phyloP scores from a whole-genome alignment of 1,284 basidiomycete species.

The Microbotryum saponariae region DNA sequence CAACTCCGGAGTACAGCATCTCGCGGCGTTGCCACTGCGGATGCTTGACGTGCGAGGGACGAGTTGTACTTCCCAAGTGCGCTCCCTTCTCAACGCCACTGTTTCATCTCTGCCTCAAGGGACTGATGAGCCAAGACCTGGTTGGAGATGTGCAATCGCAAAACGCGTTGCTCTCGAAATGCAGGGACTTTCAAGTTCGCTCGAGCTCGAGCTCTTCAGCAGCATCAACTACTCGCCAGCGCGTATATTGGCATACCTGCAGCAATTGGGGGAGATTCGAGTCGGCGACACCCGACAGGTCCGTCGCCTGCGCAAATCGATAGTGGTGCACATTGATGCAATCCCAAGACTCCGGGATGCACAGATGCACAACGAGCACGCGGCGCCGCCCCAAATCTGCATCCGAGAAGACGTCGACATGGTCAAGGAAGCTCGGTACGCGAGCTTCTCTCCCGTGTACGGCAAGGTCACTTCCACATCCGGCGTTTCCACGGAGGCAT shows the following conservation, averaged over 20 bases:
- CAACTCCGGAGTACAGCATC: not conserved
- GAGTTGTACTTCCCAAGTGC: not conserved
- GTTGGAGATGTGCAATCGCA: not conserved
- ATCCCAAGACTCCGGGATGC: constrained; percentile 4
- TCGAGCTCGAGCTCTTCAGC: constrained; percentile 25
- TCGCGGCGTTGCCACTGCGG: constrained; percentile 12
- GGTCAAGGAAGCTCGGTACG: not conserved
- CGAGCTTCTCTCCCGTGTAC: constrained; percentile 14
- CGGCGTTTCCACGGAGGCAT: constrained; percentile 5
- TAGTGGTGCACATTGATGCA: constrained; percentile 13
- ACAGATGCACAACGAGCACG: no score
- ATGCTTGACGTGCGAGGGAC: constrained; percentile 18
- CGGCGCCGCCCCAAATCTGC: not conserved
- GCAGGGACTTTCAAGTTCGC: not conserved
- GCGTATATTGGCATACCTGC: constrained; percentile 9
- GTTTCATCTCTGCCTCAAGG: not conserved
- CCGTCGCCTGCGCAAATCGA: constrained; percentile 3
- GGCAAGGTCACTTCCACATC: constrained; percentile 20
- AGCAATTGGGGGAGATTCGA: constrained; percentile 3
- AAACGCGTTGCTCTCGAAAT: not conserved
- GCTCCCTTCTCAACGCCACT: not conserved
- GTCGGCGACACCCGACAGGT: not conserved
- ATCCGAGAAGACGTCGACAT: not conserved
- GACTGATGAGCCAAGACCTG: not conserved
- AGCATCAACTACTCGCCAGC: constrained; percentile 4